Base-by-base conservation (phyloP, 352 stramenopile genomes). In the Phytopythium boreale region DNA sequence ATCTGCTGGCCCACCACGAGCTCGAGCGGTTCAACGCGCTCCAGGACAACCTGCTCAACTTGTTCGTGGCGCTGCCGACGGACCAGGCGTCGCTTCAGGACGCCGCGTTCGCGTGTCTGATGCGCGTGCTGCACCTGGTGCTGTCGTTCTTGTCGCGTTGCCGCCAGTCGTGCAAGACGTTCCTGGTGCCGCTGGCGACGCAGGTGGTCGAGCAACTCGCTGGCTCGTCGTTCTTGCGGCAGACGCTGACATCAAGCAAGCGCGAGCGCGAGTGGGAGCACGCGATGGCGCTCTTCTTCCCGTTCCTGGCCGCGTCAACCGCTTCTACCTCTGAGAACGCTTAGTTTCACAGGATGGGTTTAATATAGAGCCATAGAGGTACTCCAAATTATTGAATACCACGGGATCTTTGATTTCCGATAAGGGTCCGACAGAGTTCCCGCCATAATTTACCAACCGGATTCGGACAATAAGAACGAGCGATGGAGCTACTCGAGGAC, bases 101-200 rank as follows among this genome's bases (percentile, higher is more conserved):
- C 19, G 60, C 62, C 14, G 76, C 71, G 29, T 92, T 92, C 58
- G 72, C 71, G 26, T 77, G 69, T 50, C 63, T 92, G 27, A 75
- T 92, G 62, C 78, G 87, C 62, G 56, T 89, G 27, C 69, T 92
- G 4, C 76, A 89, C 53, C 77, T 80, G n/a, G 64, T 92, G 10
- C 76, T 92, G 24, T 76, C 72, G 39, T 92, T 85, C 44, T 56
- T 82, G 57, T 76, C 68, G 47, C 70, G 77, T 31, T 87, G 79
- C 26, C 61, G 77, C 27, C 68, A 80, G 26, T 56, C 52, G 20
- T 39, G 74, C n/a, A 82, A 75, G 63, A 75, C 63, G 26, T 59
- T 77, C 11, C 62, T 81, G 17, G 57, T 83, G 2, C 31, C 70
- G 24, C 72, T 77, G 19, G 77, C 81, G 3, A 76, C 68, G 1